Conservation (phyloP, 768 basidiomycete genomes). For the Termitomyces eurrhizus region DNA sequence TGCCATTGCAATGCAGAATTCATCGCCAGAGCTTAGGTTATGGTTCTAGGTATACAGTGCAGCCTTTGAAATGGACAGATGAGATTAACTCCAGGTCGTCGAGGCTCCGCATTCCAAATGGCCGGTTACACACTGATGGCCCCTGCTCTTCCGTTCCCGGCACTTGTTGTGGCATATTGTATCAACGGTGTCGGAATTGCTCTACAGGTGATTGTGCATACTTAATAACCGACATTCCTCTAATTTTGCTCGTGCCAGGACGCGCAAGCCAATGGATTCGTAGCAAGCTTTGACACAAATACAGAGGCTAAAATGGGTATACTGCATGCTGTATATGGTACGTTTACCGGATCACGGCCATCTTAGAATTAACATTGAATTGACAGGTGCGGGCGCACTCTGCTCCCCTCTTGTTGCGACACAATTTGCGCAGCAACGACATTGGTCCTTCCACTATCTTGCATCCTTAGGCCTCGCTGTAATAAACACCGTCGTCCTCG, state of each 20-base stretch:
- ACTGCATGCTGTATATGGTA: conserved; percentile 63
- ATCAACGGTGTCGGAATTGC: conserved; percentile 29
- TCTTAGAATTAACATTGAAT: not conserved
- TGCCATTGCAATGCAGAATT: too few relatives aligned
- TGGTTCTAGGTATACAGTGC: conserved; percentile 20
- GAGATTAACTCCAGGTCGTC: not conserved
- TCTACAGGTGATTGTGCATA: conserved; percentile 26
- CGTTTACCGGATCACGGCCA: not conserved
- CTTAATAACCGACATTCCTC: not conserved
- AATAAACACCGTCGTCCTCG: conserved; percentile 48
- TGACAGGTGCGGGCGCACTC: conserved; percentile 59
- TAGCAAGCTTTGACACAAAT: conserved; percentile 55
- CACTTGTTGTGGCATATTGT: conserved; percentile 35
- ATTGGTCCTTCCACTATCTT: conserved; percentile 81
- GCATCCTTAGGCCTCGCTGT: conserved; percentile 64
- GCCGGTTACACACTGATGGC: conserved; percentile 43
- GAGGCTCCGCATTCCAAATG: conserved; percentile 41
- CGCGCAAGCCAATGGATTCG: conserved; percentile 69
- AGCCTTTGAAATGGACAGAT: not conserved
- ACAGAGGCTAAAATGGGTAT: conserved; percentile 66
- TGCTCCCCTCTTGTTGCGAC: conserved; percentile 75
- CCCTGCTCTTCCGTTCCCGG: conserved; percentile 51
- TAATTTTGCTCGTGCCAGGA: conserved; percentile 36
- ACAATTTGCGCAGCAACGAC: conserved; percentile 61
- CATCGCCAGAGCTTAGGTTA: conserved; percentile 18